Evolutionary conservation across 75 land plant genomes (phyloP).

Genomic region (Isoetes taiwanensis): DNA sequence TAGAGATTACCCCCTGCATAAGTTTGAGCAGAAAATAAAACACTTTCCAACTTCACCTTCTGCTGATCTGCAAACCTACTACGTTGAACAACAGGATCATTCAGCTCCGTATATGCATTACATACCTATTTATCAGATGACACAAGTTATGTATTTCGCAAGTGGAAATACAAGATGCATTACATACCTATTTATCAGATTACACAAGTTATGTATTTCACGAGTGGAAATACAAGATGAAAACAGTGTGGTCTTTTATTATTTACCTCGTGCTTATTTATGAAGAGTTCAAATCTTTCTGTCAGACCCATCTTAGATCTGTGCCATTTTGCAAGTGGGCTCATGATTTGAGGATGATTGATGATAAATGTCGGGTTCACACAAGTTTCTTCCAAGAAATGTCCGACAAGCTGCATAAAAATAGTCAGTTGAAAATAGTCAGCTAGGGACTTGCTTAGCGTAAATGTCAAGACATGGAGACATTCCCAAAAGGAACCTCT

Average conservation of each 20-base stretch:
- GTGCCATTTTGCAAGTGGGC: constrained; percentile 93
- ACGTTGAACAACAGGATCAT: constrained; percentile 92
- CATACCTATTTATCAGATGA: too few relatives aligned
- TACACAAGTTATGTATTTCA: too few relatives aligned
- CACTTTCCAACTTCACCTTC: constrained; percentile 42
- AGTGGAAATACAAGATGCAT: too few relatives aligned
- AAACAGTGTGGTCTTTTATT: too few relatives aligned
- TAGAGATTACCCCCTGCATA: neutral
- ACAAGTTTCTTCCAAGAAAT: constrained; percentile 79
- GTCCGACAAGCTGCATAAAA: constrained; percentile 72
- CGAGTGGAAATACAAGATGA: too few relatives aligned
- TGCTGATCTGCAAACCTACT: constrained; percentile 78
- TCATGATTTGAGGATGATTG: constrained; percentile 91
- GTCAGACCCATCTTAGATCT: constrained; percentile 62
- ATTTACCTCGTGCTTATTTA: constrained; percentile 95
- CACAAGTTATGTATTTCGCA: too few relatives aligned
- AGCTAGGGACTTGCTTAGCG: too few relatives aligned
- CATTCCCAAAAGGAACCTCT: too few relatives aligned
- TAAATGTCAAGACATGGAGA: too few relatives aligned
- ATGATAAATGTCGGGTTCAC: constrained; percentile 89
- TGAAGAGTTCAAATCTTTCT: constrained; percentile 85
- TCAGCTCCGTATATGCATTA: constrained; percentile 93
- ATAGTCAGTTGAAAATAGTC: too few relatives aligned
- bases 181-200: too few relatives aligned
- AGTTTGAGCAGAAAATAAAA: too few relatives aligned